These are phyloP conservation scores for Lichtheimia ornata DNA, from an alignment of 371 early-diverging fungal genomes.

Conservation along the genomic window DNA sequence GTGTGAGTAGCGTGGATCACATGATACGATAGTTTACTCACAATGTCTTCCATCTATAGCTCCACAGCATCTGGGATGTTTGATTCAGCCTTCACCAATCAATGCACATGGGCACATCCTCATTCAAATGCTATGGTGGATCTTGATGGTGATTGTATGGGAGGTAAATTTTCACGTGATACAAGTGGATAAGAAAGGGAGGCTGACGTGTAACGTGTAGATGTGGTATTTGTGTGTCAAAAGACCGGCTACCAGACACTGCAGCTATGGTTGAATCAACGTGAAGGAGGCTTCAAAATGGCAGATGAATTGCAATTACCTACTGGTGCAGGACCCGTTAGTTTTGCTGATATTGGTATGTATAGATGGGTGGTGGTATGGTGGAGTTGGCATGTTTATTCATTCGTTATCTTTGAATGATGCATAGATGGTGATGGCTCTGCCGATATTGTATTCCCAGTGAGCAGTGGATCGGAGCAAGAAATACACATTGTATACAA, in stretches of 20 bases:
- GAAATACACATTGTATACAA: slow-evolving; percentile 83
- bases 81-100: slow-evolving; percentile 22
- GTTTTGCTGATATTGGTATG: slow-evolving; percentile 83
- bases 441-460: slow-evolving; percentile 80
- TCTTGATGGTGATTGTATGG: slow-evolving; percentile 88
- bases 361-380: background rate
- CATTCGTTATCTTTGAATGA: slow-evolving; percentile 1
- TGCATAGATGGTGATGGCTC: slow-evolving; percentile 82
- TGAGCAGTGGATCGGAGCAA: slow-evolving; percentile 58
- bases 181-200: background rate
- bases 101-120: slow-evolving; percentile 72
- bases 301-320: slow-evolving; percentile 65
- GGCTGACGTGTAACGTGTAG: slow-evolving; percentile 32
- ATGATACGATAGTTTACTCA: background rate
- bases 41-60: slow-evolving; percentile 12
- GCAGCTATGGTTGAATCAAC: slow-evolving; percentile 80
- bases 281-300: slow-evolving; percentile 63
- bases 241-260: slow-evolving; percentile 42
- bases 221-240: slow-evolving; percentile 83
- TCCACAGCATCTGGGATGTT: slow-evolving; percentile 29
- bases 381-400: background rate
- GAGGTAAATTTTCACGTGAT: slow-evolving; percentile 46
- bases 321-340: slow-evolving; percentile 71
- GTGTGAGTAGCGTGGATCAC: slow-evolving; percentile 22
- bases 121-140: slow-evolving; percentile 93